Base-by-base conservation (phyloP, 768 basidiomycete genomes). In the Suillus variegatus region DNA sequence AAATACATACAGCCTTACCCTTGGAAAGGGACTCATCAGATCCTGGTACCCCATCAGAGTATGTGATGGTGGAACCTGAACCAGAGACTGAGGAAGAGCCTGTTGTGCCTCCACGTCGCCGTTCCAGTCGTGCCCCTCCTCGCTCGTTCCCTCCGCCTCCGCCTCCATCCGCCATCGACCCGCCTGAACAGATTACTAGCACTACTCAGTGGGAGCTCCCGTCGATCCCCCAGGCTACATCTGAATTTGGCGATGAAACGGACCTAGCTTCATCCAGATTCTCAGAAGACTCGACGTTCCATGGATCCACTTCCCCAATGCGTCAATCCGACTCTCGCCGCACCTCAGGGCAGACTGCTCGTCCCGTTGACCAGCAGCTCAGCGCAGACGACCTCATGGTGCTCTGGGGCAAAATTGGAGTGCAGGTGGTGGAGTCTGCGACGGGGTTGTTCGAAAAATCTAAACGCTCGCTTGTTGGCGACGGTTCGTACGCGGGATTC, bases 401-500 rank as follows among this genome's bases (percentile, higher is more conserved):
- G 2, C 76, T 93, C 6, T 90, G 90, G 85, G 86, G 86, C 6
- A 86, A 87, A 36, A 87, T 92, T 1, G 95, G 95, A 13, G 85
- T 88, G 4, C 87, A 87, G 64, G 82, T 97, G 4, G 85, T 86
- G 71, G 87, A 92, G 68, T 82, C 85, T 0, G 94, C 95, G 1
- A 83, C 85, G 18, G 77, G 80, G 47, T 73, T 95, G 61, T 85
- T 82, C 67, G 91, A 92, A 43, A 88, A 90, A 69, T 93, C 92
- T 46, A 94, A 90, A 78, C 89, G 86, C 76, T 73, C 82, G 9
- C 81, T 94, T 47, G 84, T 95, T 36, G 95, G 93, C 6, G 94
- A 97, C 71, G 95, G 95, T 13, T 89, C 91, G 52, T 90, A 92
- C 64, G 79, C 83, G 4, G 94, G 94, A 4, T 95, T 95, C 73